Conservation (phyloP, 306 rosid genomes). For the Inga leiocalycina region DNA sequence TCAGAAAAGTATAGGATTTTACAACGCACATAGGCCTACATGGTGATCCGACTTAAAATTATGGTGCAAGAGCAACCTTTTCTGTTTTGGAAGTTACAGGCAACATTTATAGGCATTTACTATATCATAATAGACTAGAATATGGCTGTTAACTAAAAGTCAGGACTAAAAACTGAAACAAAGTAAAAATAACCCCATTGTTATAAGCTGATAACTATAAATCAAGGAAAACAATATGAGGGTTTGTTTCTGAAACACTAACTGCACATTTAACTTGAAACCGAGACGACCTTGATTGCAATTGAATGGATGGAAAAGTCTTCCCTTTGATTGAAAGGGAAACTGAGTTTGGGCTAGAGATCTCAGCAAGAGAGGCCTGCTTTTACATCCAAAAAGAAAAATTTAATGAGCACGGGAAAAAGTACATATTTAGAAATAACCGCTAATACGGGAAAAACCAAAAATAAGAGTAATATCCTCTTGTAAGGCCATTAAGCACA, state of each 20-base stretch:
- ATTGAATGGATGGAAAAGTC: constrained; percentile 46
- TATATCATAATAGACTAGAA: background rate
- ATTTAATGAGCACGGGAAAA: background rate
- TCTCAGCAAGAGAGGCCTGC: constrained; percentile 51
- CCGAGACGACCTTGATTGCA: constrained; percentile 39
- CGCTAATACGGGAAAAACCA: background rate
- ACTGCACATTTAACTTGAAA: constrained; percentile 65
- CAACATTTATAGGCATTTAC: background rate
- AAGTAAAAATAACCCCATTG: background rate
- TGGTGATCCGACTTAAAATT: background rate
- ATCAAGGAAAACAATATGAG: background rate
- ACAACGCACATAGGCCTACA: background rate
- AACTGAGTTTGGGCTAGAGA: constrained; percentile 48
- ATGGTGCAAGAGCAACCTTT: background rate
- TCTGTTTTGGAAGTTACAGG: background rate
- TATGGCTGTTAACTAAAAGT: background rate
- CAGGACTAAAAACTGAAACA: background rate
- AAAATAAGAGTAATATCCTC: background rate
- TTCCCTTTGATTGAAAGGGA: constrained; percentile 52
- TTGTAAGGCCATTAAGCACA: background rate
- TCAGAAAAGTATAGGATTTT: background rate
- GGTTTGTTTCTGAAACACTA: constrained; percentile 29
- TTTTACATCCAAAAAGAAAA: constrained; percentile 38
- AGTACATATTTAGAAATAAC: background rate
- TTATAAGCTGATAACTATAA: background rate